phyloP scores from a whole-genome alignment of 1,284 basidiomycete genomes.

The Pseudozyma thailandica region DNA sequence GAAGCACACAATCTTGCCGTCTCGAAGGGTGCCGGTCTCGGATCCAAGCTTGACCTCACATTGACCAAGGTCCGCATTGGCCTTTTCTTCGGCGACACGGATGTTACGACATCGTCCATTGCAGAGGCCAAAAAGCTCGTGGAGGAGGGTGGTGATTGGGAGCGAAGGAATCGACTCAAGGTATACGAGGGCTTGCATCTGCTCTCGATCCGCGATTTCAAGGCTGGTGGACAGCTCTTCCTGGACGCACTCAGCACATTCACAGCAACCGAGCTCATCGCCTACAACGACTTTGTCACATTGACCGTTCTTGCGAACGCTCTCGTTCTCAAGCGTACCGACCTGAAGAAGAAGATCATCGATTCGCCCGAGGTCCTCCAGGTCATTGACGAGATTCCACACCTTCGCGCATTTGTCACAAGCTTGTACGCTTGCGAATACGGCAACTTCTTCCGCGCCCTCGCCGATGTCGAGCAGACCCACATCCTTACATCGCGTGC shows the following conservation, averaged over 20 bases:
- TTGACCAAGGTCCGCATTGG: constrained; percentile 89
- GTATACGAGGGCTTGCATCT: constrained; percentile 91
- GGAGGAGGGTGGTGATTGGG: constrained; percentile 98
- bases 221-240: constrained; percentile 75
- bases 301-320: constrained; percentile 84
- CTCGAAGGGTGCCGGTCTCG: constrained; percentile 91
- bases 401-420: constrained; percentile 71
- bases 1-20: constrained; percentile 85
- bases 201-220: constrained; percentile 80
- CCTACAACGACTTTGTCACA: constrained; percentile 90
- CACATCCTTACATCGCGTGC: constrained; percentile 87
- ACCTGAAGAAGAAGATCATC: constrained; percentile 86
- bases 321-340: constrained; percentile 82
- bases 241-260: constrained; percentile 93
- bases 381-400: constrained; percentile 69
- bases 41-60: constrained; percentile 90
- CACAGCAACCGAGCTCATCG: constrained; percentile 87
- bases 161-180: constrained; percentile 92
- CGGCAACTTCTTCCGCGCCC: constrained; percentile 88
- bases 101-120: constrained; percentile 79
- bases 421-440: constrained; percentile 91
- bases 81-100: constrained; percentile 86
- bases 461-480: constrained; percentile 85
- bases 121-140: constrained; percentile 85
- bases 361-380: constrained; percentile 73